Percentiles rank a stretch among this genome's conserved stretches.
These are phyloP conservation scores for Dothidotthia symphoricarpi DNA, from an alignment of 2,329 filamentous ascomycete genomes.

Conservation along the genomic window DNA sequence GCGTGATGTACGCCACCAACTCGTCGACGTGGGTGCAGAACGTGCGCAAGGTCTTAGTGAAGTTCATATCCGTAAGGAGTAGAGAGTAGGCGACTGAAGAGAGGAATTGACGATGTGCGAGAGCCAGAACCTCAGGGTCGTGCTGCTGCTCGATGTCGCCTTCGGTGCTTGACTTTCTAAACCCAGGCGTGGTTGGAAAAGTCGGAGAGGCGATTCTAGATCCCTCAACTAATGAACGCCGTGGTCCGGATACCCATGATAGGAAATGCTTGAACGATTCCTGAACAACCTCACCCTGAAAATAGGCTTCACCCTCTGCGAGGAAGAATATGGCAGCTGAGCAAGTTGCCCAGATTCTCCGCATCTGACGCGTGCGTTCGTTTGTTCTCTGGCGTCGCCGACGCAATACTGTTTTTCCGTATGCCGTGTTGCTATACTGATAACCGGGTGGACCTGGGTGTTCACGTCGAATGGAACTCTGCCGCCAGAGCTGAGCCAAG, in stretches of 20 bases:
- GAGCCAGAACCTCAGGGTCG: slow-evolving; percentile 81
- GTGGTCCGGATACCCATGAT: slow-evolving; percentile 60
- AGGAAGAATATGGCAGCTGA: slow-evolving; percentile 86
- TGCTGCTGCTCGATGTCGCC: slow-evolving; percentile 47
- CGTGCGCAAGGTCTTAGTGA: slow-evolving; percentile 64
- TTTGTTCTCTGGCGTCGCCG: slow-evolving; percentile 64
- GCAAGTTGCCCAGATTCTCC: slow-evolving; percentile 85
- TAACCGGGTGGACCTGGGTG: slow-evolving; percentile 70
- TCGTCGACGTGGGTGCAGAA: slow-evolving; percentile 76
- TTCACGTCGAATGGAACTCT: slow-evolving; percentile 72
- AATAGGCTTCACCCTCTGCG: slow-evolving; percentile 80
- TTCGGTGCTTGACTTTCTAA: slow-evolving; percentile 6
- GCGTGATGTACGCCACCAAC: slow-evolving; percentile 72
- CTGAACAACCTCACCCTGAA: slow-evolving; percentile 84
- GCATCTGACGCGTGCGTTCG: slow-evolving; percentile 64
- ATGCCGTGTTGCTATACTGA: slow-evolving; percentile 60
- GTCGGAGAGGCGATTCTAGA: slow-evolving; percentile 7
- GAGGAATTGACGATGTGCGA: slow-evolving; percentile 77
- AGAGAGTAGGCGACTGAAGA: slow-evolving; percentile 64
- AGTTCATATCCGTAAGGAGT: slow-evolving; percentile 62
- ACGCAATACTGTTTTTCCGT: slow-evolving; percentile 60
- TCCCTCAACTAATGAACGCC: slow-evolving; percentile 4
- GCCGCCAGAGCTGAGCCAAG: slow-evolving; percentile 82
- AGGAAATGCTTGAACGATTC: slow-evolving; percentile 79
- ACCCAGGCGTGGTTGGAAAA: slow-evolving; percentile 3